These are phyloP conservation scores for Fusarium guadeloupense DNA, from an alignment of 2,329 filamentous ascomycete species.

Conservation along the genomic window DNA sequence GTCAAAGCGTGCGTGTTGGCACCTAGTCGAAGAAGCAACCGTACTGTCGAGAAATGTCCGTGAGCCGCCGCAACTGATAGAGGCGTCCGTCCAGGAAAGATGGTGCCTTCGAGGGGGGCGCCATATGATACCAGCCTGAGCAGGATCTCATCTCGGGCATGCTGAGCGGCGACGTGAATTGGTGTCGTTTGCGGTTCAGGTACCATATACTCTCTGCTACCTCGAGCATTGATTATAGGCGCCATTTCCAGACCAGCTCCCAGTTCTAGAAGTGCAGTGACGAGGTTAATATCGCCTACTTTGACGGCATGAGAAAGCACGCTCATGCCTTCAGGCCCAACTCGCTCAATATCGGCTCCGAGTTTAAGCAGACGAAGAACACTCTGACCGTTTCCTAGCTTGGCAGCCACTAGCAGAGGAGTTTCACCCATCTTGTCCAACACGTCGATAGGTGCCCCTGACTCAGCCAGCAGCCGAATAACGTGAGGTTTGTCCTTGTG, in stretches of 20 bases:
- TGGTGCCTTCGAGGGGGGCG: constrained; percentile 40
- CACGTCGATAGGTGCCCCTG: constrained; percentile 36
- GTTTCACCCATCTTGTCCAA: constrained; percentile 40
- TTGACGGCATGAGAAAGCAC: constrained; percentile 44
- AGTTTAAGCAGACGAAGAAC: constrained; percentile 38
- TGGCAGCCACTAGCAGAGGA: constrained; percentile 43
- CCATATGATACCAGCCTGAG: constrained; percentile 39
- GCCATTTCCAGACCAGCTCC: constrained; percentile 35
- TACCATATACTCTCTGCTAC: constrained; percentile 34
- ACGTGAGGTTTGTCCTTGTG: constrained; percentile 42
- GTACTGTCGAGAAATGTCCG: constrained; percentile 41
- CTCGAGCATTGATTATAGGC: constrained; percentile 2
- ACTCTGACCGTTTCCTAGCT: constrained; percentile 40
- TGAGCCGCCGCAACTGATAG: constrained; percentile 40
- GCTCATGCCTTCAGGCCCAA: constrained; percentile 42
- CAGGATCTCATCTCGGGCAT: constrained; percentile 41
- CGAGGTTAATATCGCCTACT: constrained; percentile 35
- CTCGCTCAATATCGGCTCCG: constrained; percentile 40
- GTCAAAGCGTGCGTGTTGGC: constrained; percentile 40
- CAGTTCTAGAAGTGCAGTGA: constrained; percentile 36
- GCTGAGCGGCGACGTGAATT: constrained; percentile 41
- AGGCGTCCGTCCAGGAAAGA: constrained; percentile 42
- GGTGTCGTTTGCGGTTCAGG: constrained; percentile 42
- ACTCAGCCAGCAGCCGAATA: constrained; percentile 35
- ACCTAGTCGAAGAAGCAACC: constrained; percentile 39